Conservation (phyloP, 345 rosid genomes). For the Aquilaria yunnanensis region DNA sequence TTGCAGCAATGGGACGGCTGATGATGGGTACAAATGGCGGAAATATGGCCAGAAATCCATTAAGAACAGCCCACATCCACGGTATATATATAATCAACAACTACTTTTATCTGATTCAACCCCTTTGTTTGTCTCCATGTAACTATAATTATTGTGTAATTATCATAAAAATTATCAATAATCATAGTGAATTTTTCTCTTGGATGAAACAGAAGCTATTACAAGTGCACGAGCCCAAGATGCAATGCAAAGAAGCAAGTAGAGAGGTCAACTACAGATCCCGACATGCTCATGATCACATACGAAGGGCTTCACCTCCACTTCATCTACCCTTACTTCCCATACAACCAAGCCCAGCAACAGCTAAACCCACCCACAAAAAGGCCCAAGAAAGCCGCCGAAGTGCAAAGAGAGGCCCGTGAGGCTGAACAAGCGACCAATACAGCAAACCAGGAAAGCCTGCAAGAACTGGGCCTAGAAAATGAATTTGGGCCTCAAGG, state of each 20-base stretch:
- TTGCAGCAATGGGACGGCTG: slow-evolving; percentile 53
- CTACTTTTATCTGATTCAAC: too few relatives aligned
- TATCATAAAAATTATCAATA: too few relatives aligned
- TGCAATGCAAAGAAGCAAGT: slow-evolving; percentile 87
- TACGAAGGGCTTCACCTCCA: slow-evolving; percentile 87
- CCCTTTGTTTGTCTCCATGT: too few relatives aligned
- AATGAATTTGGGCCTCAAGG: slow-evolving; percentile 30
- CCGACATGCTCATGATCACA: slow-evolving; percentile 61
- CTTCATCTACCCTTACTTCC: slow-evolving; percentile 47
- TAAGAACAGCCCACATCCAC: slow-evolving; percentile 79
- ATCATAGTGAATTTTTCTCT: not conserved
- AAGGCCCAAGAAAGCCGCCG: slow-evolving; percentile 28
- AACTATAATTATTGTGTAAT: too few relatives aligned
- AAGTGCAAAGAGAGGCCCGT: slow-evolving; percentile 14
- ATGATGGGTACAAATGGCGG: slow-evolving; percentile 98
- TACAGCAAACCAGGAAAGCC: not conserved
- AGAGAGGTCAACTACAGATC: slow-evolving; percentile 60
- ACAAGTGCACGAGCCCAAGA: slow-evolving; percentile 77
- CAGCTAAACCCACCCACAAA: slow-evolving; percentile 27
- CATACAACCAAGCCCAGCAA: slow-evolving; percentile 16
- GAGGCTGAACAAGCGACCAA: slow-evolving; percentile 1
- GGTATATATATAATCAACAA: slow-evolving; percentile 28
- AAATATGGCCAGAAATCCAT: slow-evolving; percentile 91
- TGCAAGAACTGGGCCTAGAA: slow-evolving; percentile 6
- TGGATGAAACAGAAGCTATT: slow-evolving; percentile 60